phyloP scores from a whole-genome alignment of 352 stramenopile species.

The Globisporangium irregulare region DNA sequence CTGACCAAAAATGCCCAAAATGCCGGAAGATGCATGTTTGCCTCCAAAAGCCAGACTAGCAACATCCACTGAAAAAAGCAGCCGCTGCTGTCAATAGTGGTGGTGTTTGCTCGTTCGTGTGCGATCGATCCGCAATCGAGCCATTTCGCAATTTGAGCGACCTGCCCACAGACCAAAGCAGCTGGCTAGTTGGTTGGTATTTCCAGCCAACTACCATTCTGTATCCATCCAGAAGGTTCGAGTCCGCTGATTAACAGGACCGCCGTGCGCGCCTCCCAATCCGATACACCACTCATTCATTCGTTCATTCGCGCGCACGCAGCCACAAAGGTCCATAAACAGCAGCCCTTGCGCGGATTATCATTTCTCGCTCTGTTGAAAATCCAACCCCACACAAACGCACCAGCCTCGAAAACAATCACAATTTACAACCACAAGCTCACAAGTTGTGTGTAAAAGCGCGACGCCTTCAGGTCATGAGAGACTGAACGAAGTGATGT shows the following conservation, averaged over 20 bases:
- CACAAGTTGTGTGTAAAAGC: neutral
- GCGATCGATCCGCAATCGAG: neutral
- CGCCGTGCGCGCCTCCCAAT: neutral
- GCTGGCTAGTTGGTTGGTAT: neutral
- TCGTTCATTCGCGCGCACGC: neutral
- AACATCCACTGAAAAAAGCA: neutral
- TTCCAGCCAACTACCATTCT: neutral
- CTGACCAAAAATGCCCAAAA: neutral
- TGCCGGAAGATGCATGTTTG: neutral
- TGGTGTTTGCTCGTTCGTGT: neutral
- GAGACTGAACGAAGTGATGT: neutral
- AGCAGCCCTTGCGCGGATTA: neutral
- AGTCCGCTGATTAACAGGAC: neutral
- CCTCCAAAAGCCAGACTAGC: neutral
- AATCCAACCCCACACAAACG: neutral
- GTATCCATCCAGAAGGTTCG: neutral
- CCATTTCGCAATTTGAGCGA: neutral
- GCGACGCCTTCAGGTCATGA: neutral
- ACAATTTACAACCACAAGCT: neutral
- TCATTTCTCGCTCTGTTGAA: neutral
- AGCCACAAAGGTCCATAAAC: neutral
- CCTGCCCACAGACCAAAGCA: neutral
- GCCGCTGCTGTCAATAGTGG: too few relatives aligned
- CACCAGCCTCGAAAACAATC: neutral
- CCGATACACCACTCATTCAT: neutral